phyloP scores from a whole-genome alignment of 225 moss, liverwort and hornwort species.

The Physcomitrium patens region DNA sequence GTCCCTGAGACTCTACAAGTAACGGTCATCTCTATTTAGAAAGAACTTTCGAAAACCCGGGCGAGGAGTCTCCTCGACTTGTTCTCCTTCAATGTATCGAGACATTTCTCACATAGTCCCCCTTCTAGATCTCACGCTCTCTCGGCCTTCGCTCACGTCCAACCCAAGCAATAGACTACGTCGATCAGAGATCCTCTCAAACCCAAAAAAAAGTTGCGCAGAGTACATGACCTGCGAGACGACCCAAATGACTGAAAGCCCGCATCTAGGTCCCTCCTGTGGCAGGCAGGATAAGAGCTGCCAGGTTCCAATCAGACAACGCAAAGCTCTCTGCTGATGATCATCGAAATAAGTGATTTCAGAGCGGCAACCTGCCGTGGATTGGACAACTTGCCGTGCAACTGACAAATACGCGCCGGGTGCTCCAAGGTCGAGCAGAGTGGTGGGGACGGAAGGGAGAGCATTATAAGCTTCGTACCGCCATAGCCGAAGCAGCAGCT shows the following conservation, averaged over 20 bases:
- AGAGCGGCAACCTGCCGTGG: conserved; percentile 3
- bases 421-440: conserved; percentile 19
- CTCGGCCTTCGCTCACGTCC: background rate
- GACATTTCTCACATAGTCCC: background rate
- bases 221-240: conserved; percentile 2
- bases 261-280: background rate
- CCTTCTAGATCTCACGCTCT: background rate
- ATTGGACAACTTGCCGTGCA: background rate
- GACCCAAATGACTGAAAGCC: no score
- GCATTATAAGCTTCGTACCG: conserved; percentile 9
- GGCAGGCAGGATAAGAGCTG: background rate
- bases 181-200: background rate
- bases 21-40: background rate
- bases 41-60: background rate
- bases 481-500: conserved; percentile 28
- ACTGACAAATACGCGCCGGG: conserved; percentile 8
- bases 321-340: conserved; percentile 13
- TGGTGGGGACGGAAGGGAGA: background rate
- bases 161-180: background rate
- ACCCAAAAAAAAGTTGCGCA: background rate
- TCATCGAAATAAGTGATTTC: background rate
- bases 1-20: background rate
- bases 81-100: background rate
- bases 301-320: conserved; percentile 1
- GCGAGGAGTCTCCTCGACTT: background rate